A percentile compares a stretch with the other conserved stretches of the same genome.
phyloP scores from a whole-genome alignment of 768 basidiomycete species.

The Pisolithus tinctorius region DNA sequence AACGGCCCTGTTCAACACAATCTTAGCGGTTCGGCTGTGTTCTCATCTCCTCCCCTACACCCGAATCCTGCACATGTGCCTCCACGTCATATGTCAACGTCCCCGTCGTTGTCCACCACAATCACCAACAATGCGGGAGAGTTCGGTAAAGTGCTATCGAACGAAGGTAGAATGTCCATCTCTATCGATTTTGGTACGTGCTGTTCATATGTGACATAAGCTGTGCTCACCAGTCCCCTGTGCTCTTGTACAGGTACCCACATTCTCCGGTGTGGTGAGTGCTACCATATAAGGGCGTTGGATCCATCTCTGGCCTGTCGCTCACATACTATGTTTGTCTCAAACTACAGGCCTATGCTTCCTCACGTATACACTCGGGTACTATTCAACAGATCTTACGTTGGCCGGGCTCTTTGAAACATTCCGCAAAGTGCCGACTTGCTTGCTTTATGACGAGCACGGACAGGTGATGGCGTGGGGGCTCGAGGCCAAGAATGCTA shows the following conservation, averaged over 20 bases:
- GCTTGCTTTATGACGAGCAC: conserved; percentile 69
- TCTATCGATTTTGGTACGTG: conserved; percentile 78
- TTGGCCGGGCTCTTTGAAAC: conserved; percentile 85
- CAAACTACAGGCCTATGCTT: conserved; percentile 65
- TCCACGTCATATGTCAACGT: conserved; percentile 12
- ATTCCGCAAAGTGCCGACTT: conserved; percentile 83
- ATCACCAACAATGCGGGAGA: conserved; percentile 11
- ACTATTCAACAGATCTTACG: conserved; percentile 76
- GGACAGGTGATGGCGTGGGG: conserved; percentile 81
- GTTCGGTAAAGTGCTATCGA: conserved; percentile 19
- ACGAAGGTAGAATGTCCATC: conserved; percentile 77
- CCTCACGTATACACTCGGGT: conserved; percentile 74
- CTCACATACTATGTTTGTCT: background rate
- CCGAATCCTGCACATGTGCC: conserved; percentile 23
- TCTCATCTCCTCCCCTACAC: conserved; percentile 14
- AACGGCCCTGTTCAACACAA: background rate
- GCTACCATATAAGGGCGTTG: background rate
- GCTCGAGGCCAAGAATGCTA: conserved; percentile 78
- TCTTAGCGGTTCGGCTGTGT: background rate
- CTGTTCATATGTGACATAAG: background rate
- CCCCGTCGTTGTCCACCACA: conserved; percentile 15
- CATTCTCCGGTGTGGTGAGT: conserved; percentile 82
- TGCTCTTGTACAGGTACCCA: conserved; percentile 55
- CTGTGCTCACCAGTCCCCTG: background rate
- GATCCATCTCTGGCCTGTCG: conserved; percentile 3